Evolutionary conservation across 495 filamentous ascomycete genomes (phyloP), one percentile per base, ranked within the genome.

Genomic region (Tuber microsphaerosporum): DNA sequence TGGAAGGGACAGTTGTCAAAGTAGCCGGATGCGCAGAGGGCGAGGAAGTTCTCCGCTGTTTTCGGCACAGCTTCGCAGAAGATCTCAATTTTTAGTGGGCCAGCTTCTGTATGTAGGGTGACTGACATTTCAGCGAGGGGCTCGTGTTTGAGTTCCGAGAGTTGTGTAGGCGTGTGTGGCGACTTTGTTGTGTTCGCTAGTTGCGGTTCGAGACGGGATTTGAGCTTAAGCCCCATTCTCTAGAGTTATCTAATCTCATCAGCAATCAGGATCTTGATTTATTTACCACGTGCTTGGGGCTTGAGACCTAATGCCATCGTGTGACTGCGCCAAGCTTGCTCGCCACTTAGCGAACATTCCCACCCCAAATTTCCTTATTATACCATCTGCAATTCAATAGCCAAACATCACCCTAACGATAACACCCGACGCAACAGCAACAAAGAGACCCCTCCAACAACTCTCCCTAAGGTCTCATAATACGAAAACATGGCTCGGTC

Each of bases 21-120:
- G 86, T 93, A 93, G 80, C 87, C 88, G 48, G 90, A 92, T 77
- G 96, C 95, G 87, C 93, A 97, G 65, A 99, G 91, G 69, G 94
- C 95, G 76, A 99, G 90, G 85, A 99, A 99, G 86, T 98, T 99
- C 91, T 97, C 81, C 37, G 92, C 90, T 2, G 96, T 97, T 84
- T 96, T 91, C 71, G 95, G 95, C 42, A 96, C 92, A 80, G 91
- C 90, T 85, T 97, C 93, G 86, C 94, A 97, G 86, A 97, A 98
- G 73, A 99, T 86, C 83, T 99, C 95, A 83, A 98, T 89, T 85
- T 98, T 99, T 82, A 99, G 88, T 84, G 94, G 92, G 78, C 95
- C 95, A 73, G 91, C 88, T 26, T 90, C 92, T 65, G 95, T 99
- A 86, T 97, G 93, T 17, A 99, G 88, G 84, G 95, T 89, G 78